Conservation (phyloP, 306 rosid species). For the Sechiopsis laciniata region DNA sequence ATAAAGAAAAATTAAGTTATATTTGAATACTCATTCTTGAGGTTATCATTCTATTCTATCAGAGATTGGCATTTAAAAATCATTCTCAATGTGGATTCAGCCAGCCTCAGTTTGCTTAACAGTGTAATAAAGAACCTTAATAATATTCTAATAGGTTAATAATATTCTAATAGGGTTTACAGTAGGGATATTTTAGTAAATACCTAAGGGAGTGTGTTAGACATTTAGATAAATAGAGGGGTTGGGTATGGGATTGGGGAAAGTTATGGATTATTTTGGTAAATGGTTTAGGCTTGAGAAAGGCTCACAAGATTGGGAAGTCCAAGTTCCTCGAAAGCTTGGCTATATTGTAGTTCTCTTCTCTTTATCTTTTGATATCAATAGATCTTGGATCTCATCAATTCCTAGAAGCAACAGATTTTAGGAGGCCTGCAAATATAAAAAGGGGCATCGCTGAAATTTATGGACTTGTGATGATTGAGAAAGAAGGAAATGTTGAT, state of each 20-base stretch:
- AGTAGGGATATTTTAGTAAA: too few relatives aligned
- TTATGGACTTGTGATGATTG: neutral
- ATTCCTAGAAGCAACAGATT: neutral
- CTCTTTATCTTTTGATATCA: too few relatives aligned
- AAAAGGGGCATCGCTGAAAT: neutral
- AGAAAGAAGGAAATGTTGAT: neutral
- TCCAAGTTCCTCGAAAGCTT: too few relatives aligned
- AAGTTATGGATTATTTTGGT: too few relatives aligned
- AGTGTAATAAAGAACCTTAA: neutral
- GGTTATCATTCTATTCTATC: neutral
- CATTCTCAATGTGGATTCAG: neutral
- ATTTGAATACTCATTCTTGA: neutral
- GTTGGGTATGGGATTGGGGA: too few relatives aligned
- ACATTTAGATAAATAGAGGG: too few relatives aligned
- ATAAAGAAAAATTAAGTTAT: neutral
- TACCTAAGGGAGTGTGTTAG: too few relatives aligned
- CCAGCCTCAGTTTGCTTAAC: neutral
- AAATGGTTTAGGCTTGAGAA: too few relatives aligned
- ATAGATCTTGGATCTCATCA: too few relatives aligned
- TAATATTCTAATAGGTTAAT: too few relatives aligned
- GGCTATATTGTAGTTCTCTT: too few relatives aligned
- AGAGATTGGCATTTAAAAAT: neutral
- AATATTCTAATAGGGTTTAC: neutral
- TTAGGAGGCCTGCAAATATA: neutral
- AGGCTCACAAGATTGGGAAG: too few relatives aligned